Evolutionary conservation across 371 early-diverging fungal genomes (phyloP).

Genomic region (Entomophthora muscae): DNA sequence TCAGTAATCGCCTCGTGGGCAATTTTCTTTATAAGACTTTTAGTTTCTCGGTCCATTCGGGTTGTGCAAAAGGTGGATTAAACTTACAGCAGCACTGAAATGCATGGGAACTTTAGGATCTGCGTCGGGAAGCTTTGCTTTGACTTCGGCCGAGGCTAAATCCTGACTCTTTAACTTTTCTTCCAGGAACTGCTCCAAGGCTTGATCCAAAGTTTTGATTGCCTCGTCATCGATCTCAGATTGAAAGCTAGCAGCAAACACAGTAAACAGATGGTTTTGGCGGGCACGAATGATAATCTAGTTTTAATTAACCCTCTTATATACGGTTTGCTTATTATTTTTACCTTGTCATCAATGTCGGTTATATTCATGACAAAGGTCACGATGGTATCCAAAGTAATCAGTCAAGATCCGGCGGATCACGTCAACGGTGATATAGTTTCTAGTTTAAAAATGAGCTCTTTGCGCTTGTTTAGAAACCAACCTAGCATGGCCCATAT

Average conservation of each 20-base stretch:
- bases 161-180: conserved; percentile 21
- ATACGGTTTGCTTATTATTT: neutral
- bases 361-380: conserved; percentile 98
- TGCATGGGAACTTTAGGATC: conserved; percentile 5
- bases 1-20: neutral
- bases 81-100: conserved; percentile 1
- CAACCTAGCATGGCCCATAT: conserved; percentile 93
- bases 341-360: conserved; percentile 98
- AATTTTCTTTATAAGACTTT: neutral
- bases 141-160: neutral
- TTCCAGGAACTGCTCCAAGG: conserved; percentile 39
- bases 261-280: conserved; percentile 60
- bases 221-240: conserved; percentile 12
- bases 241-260: conserved; percentile 20
- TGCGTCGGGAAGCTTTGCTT: neutral
- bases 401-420: conserved; percentile 89
- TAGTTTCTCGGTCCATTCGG: neutral
- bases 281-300: conserved; percentile 86
- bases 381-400: conserved; percentile 93
- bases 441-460: conserved; percentile 25
- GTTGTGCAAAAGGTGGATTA: neutral
- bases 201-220: conserved; percentile 21
- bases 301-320: neutral
- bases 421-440: conserved; percentile 92
- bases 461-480: neutral